Percentiles rank a stretch among this genome's conserved stretches.
These are phyloP conservation scores for Brassica carinata DNA, from an alignment of 345 rosid species.

Conservation along the genomic window DNA sequence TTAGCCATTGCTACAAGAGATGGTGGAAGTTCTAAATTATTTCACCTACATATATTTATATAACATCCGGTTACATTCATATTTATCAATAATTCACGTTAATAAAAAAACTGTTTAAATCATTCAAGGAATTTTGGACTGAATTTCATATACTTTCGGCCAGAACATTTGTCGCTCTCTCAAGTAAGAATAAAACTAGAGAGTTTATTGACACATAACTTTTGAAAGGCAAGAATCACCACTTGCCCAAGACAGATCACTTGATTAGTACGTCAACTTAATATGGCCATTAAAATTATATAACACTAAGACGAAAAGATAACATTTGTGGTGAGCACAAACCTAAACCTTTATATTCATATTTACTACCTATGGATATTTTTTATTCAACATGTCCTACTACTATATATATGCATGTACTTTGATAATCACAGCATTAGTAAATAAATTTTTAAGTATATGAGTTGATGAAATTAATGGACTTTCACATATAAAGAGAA, in stretches of 20 bases:
- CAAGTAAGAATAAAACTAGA: neutral
- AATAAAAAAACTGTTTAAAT: neutral
- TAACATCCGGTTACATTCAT: neutral
- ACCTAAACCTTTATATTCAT: neutral
- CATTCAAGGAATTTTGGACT: neutral
- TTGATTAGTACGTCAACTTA: neutral
- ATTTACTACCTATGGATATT: neutral
- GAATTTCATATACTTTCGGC: neutral
- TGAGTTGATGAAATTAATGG: constrained; percentile 24
- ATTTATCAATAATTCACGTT: neutral
- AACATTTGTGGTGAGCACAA: neutral
- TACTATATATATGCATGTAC: neutral
- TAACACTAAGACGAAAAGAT: neutral
- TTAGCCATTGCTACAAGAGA: neutral
- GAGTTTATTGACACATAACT: neutral
- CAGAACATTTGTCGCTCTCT: neutral
- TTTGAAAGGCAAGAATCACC: neutral
- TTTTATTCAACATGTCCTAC: neutral
- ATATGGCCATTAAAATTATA: neutral
- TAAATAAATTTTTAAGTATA: neutral
- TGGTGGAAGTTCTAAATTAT: neutral
- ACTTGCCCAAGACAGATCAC: neutral
- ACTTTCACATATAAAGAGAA: constrained; percentile 50
- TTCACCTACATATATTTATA: neutral
- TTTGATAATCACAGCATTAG: constrained; percentile 1